Conservation (phyloP, 139 green algal species). For the Parachlorella kessleri region DNA sequence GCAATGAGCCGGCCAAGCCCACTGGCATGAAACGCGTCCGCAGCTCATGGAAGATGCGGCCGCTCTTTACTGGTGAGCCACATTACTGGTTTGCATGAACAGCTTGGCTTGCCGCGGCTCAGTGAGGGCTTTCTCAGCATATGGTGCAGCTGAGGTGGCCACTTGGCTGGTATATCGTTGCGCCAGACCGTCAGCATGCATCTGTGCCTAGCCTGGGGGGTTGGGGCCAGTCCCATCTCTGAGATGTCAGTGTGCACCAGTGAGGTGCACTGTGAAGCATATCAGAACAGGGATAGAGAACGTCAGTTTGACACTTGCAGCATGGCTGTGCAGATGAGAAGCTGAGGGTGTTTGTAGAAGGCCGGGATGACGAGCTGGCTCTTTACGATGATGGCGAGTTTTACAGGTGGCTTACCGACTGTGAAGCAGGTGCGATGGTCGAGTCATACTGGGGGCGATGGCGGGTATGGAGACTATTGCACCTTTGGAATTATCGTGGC, state of each 20-base stretch:
- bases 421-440: constrained; percentile 16
- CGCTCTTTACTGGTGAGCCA: constrained; percentile 27
- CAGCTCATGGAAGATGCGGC: constrained; percentile 37
- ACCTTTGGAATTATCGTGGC: too few relatives aligned
- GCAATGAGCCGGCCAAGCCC: background rate
- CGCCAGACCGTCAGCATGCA: too few relatives aligned
- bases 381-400: constrained; percentile 43
- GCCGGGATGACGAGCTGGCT: constrained; percentile 21
- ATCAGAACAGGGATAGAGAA: too few relatives aligned
- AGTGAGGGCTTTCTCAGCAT: background rate
- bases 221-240: too few relatives aligned
- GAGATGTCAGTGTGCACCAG: too few relatives aligned
- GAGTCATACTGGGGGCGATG: too few relatives aligned
- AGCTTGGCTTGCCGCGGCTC: background rate
- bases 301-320: too few relatives aligned
- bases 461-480: too few relatives aligned
- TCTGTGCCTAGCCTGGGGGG: too few relatives aligned
- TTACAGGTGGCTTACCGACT: constrained; percentile 35
- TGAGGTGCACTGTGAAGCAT: too few relatives aligned
- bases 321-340: constrained; percentile 38
- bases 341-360: constrained; percentile 41
- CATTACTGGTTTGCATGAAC: background rate
- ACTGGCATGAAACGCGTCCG: constrained; percentile 36
- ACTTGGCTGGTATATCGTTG: too few relatives aligned
- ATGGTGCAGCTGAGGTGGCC: too few relatives aligned